These are phyloP conservation scores for Arxiozyma slooffiae DNA, from an alignment of 1,139 yeast species.

Conservation along the genomic window DNA sequence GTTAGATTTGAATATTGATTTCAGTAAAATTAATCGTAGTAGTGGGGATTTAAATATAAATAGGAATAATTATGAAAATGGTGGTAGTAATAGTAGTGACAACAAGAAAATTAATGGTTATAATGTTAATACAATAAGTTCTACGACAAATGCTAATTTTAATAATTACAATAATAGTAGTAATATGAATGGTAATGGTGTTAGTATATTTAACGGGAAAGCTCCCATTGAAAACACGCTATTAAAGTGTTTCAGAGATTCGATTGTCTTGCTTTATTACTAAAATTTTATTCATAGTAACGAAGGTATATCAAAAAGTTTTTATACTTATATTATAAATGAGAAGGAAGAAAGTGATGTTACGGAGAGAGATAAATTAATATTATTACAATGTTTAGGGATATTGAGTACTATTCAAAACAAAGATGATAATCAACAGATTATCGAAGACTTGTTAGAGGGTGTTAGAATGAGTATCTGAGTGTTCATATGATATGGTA, in stretches of 20 bases:
- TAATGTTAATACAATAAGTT: background rate
- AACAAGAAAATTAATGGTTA: background rate
- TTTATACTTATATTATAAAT: constrained; percentile 27
- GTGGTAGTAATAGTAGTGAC: background rate
- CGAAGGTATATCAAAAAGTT: constrained; percentile 27
- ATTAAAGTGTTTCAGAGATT: constrained; percentile 40
- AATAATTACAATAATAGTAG: background rate
- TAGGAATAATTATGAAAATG: background rate
- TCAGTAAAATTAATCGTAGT: background rate
- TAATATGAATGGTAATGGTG: background rate
- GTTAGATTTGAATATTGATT: background rate
- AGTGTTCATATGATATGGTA: too few relatives aligned
- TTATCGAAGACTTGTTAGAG: constrained; percentile 39
- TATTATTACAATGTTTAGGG: constrained; percentile 49
- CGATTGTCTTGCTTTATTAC: constrained; percentile 40
- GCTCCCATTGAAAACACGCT: constrained; percentile 28
- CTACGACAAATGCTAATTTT: background rate
- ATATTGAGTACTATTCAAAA: constrained; percentile 43
- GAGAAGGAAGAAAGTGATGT: constrained; percentile 29
- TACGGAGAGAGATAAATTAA: constrained; percentile 31
- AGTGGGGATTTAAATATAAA: background rate
- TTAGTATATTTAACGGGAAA: constrained; percentile 29
- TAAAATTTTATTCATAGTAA: constrained; percentile 31
- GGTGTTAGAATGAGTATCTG: constrained; percentile 30
- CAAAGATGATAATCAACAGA: constrained; percentile 42